Base-by-base conservation (phyloP, 83 land plant species). In the Diphasiastrum complanatum region DNA sequence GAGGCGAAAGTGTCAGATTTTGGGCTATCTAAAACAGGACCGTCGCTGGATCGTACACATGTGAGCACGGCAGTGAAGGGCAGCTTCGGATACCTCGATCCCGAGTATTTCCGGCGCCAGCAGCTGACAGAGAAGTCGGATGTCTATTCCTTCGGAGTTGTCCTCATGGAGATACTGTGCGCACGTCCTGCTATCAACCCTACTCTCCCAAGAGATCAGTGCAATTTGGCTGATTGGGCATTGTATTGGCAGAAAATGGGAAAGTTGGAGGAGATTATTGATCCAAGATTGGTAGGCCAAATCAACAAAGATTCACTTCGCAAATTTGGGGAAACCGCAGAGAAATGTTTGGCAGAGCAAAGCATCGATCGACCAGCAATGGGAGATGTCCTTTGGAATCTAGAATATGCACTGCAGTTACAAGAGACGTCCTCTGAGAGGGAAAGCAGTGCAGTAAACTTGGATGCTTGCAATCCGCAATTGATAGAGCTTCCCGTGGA, bases 51-150 rank as follows among this genome's bases (percentile, higher is more conserved):
- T 58, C 84, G 79, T 57, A 85, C 90, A 2, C 95, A 87, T 50
- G 85, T 83, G 5, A 86, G 91, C 33, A 86, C 91, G n/a, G 88
- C 91, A 35, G 88, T 86, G n/a, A 86, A 86, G 31, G 91, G 91
- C 18, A 86, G 88, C 51, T 86, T 86, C 51, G 91, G 91, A 16
- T 83, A 86, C 45, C 80, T 86, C 62, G 91, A 86, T 69, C 91
- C 91, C 5, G 85, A 86, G 59, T 83, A 86, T 60, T 86, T 83
- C 55, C 70, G 87, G 14, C 69, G 91, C 63, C 84, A 83, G 48
- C 87, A 86, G 28, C 75, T 86, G 35, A 86, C 91, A 2, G 88
- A 83, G 67, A 86, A 86, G 56, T 83, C 85, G 16, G 88, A 86
- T 64, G 87, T 86, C 4, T 81, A 80, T 31, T 86, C 87, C 28